These are phyloP conservation scores for Angomonas ambiguus DNA, from an alignment of 208 protist species.

Conservation along the genomic window DNA sequence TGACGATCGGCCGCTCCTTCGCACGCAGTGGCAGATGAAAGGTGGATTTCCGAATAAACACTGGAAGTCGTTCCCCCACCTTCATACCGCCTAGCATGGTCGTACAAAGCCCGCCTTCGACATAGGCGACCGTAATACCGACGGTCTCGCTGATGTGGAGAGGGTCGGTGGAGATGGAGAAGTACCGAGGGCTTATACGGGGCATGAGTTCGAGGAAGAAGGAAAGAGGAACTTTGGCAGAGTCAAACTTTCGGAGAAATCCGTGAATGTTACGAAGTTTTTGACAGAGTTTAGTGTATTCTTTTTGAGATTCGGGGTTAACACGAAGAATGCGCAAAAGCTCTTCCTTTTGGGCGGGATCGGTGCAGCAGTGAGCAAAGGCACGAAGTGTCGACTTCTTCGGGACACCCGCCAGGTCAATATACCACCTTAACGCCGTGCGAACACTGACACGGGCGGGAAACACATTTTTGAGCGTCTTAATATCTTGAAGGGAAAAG, in stretches of 20 bases:
- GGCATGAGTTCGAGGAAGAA: constrained; percentile 93
- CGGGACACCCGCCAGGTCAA: constrained; percentile 74
- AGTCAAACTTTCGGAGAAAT: constrained; percentile 79
- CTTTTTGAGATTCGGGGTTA: constrained; percentile 60
- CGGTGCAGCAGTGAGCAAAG: constrained; percentile 82
- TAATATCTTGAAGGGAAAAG: constrained; percentile 83
- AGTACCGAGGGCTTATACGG: constrained; percentile 91
- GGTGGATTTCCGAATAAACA: constrained; percentile 91
- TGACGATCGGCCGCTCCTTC: constrained; percentile 83
- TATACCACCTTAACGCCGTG: constrained; percentile 89
- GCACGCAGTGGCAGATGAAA: constrained; percentile 87
- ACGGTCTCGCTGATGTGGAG: constrained; percentile 66
- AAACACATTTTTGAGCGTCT: constrained; percentile 85
- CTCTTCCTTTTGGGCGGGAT: constrained; percentile 67
- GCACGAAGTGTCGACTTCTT: constrained; percentile 90
- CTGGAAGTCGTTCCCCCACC: constrained; percentile 60
- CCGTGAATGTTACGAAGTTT: constrained; percentile 76
- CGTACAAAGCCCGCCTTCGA: constrained; percentile 90
- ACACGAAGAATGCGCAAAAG: constrained; percentile 70
- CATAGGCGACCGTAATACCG: constrained; percentile 82
- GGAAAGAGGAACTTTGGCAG: constrained; percentile 66
- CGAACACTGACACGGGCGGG: constrained; percentile 65
- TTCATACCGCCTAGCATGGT: constrained; percentile 72
- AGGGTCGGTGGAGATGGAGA: constrained; percentile 94
- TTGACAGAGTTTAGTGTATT: constrained; percentile 59